These are phyloP conservation scores for Auricularia heimuer DNA, from an alignment of 768 basidiomycete genomes.

Conservation along the genomic window DNA sequence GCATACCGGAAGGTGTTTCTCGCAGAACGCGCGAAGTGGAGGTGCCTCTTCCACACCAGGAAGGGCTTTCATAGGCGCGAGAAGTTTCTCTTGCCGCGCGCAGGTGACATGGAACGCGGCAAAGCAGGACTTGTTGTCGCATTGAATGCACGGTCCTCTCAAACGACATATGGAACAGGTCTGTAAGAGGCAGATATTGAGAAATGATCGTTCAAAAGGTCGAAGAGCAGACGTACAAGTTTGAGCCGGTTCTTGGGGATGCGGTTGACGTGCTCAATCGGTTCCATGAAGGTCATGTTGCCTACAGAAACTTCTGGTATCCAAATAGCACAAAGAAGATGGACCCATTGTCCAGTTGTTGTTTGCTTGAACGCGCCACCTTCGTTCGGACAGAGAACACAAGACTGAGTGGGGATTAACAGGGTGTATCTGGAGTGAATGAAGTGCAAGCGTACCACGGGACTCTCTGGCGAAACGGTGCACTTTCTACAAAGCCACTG, in stretches of 20 bases:
- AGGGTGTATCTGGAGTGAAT: neutral
- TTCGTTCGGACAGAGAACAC: slow-evolving; percentile 92
- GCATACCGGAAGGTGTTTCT: slow-evolving; percentile 77
- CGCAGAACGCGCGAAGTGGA: slow-evolving; percentile 73
- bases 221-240: slow-evolving; percentile 48
- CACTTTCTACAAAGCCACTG: slow-evolving; percentile 99
- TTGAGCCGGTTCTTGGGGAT: slow-evolving; percentile 92
- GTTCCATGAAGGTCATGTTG: slow-evolving; percentile 98
- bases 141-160: slow-evolving; percentile 79
- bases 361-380: slow-evolving; percentile 99
- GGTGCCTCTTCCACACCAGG: slow-evolving; percentile 60
- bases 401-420: slow-evolving; percentile 45
- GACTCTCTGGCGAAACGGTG: slow-evolving; percentile 92
- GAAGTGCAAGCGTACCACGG: slow-evolving; percentile 57
- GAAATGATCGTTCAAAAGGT: slow-evolving; percentile 3
- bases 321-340: slow-evolving; percentile 95
- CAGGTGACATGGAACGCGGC: slow-evolving; percentile 93
- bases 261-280: slow-evolving; percentile 78
- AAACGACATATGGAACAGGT: slow-evolving; percentile 58
- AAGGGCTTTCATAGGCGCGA: slow-evolving; percentile 80
- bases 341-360: slow-evolving; percentile 84
- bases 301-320: slow-evolving; percentile 88
- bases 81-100: slow-evolving; percentile 73
- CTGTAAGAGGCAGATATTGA: slow-evolving; percentile 12
- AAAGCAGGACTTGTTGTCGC: slow-evolving; percentile 82